Evolutionary conservation across 345 rosid genomes (phyloP), one percentile per base, ranked within the genome.

Genomic region (Lepidium didymum): DNA sequence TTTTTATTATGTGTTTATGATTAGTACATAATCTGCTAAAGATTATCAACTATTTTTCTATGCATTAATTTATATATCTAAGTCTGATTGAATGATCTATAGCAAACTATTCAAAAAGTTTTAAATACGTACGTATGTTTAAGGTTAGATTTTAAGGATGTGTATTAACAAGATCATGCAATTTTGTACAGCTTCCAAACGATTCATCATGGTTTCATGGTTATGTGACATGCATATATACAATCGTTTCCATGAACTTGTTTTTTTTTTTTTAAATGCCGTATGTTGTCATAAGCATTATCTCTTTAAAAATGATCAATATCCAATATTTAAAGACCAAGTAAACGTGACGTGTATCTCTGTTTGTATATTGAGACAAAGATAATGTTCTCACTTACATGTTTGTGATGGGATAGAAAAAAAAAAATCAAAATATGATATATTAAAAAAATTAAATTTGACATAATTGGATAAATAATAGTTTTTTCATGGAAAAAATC

Each of bases 111-210:
- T 56, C n/a, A 8, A 3, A 18, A 29, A 19, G 23, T 12, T 3
- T 27, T 5, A 55, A 6, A 59, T 11, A 47, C 50, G 23, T 56
- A 64, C 15, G 21, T 19, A 19, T 19, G n/a, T 1, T 51, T 51
- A 31, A 58, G n/a, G 37, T 2, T 56, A 14, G 38, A 25, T 43
- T 16, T 16, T 44, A 2, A 33, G 46, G 10, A 46, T 19, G 27
- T 42, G 25, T 52, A 33, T 70, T 43, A 41, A 10, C 33, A 60
- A 42, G 25, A 41, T 14, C 62, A 55, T 72, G 54, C 70, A 64
- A 56, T 36, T 23, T 47, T 6, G 58, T 21, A 55, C 18, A 12
- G 10, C 41, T 27, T 38, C 65, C 38, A 29, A 46, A 45, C 31
- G n/a, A 56, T 19, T 19, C 21, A 19, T 19, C 21, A 19, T 62